Evolutionary conservation across 805 yeast genomes (phyloP).

Genomic region (Spencermartinsiella europaea): DNA sequence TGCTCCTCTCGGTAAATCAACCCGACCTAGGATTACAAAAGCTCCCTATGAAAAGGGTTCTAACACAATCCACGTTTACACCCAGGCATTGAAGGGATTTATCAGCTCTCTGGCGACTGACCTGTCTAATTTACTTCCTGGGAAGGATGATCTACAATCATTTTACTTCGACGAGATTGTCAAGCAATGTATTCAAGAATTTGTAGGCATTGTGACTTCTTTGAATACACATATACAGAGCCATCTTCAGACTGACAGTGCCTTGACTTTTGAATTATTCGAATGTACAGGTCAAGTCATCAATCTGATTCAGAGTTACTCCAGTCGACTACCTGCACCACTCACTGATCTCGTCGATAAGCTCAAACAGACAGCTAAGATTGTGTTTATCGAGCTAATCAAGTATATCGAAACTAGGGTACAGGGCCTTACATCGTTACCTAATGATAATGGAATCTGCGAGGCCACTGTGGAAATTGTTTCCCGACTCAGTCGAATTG

Average conservation of each 20-base stretch:
- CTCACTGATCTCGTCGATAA: conserved; percentile 19
- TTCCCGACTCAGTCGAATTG: conserved; percentile 58
- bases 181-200: conserved; percentile 36
- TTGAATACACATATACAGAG: conserved; percentile 39
- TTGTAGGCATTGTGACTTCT: conserved; percentile 34
- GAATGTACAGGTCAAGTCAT: conserved; percentile 40
- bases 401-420: conserved; percentile 51
- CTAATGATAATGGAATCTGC: conserved; percentile 65
- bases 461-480: conserved; percentile 69
- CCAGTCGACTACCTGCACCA: conserved; percentile 20
- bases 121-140: conserved; percentile 38
- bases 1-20: conserved; percentile 12
- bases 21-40: conserved; percentile 11
- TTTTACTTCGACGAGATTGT: conserved; percentile 33
- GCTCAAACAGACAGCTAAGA: conserved; percentile 23
- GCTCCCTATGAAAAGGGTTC: conserved; percentile 57
- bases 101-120: conserved; percentile 48
- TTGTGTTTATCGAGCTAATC: conserved; percentile 53
- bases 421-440: conserved; percentile 41
- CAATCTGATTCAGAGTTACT: conserved; percentile 30
- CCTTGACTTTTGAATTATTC: conserved; percentile 54
- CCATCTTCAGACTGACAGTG: conserved; percentile 44
- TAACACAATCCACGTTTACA: conserved; percentile 52
- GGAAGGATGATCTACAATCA: conserved; percentile 29
- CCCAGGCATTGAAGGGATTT: conserved; percentile 46